These are phyloP conservation scores for Russula lepida DNA, from an alignment of 768 basidiomycete species.

Conservation along the genomic window DNA sequence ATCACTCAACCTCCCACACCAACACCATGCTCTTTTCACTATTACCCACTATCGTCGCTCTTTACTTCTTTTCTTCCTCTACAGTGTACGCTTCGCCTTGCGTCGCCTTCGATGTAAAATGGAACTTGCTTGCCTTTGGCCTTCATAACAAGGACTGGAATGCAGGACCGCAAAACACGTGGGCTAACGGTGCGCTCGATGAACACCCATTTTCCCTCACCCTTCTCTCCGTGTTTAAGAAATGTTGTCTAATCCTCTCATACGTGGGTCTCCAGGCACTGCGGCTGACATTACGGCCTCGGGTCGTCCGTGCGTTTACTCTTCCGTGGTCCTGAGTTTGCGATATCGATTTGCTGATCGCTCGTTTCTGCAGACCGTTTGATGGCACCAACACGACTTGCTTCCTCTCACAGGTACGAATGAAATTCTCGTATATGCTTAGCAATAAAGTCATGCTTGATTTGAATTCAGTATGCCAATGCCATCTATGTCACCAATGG, in stretches of 20 bases:
- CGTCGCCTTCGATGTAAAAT: slow-evolving; percentile 67
- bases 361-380: slow-evolving; percentile 43
- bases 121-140: slow-evolving; percentile 84
- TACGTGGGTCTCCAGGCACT: slow-evolving; percentile 30
- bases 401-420: slow-evolving; percentile 59
- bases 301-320: slow-evolving; percentile 62
- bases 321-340: not conserved
- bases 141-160: slow-evolving; percentile 79
- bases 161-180: slow-evolving; percentile 61
- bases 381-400: slow-evolving; percentile 56
- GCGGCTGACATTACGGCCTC: slow-evolving; percentile 61
- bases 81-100: slow-evolving; percentile 44
- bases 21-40: slow-evolving; percentile 30
- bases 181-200: slow-evolving; percentile 43
- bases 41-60: slow-evolving; percentile 41
- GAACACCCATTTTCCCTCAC: not conserved
- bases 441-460: too few species aligned
- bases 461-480: slow-evolving; percentile 57
- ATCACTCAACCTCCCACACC: not conserved
- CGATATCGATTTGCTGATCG: not conserved
- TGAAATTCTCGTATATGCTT: too few species aligned
- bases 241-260: not conserved
- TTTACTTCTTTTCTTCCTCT: slow-evolving; percentile 36
- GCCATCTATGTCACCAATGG: slow-evolving; percentile 80
- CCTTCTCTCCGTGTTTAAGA: not conserved